Conservation (phyloP, 2,329 filamentous ascomycete species). For the Colletotrichum noveboracense region DNA sequence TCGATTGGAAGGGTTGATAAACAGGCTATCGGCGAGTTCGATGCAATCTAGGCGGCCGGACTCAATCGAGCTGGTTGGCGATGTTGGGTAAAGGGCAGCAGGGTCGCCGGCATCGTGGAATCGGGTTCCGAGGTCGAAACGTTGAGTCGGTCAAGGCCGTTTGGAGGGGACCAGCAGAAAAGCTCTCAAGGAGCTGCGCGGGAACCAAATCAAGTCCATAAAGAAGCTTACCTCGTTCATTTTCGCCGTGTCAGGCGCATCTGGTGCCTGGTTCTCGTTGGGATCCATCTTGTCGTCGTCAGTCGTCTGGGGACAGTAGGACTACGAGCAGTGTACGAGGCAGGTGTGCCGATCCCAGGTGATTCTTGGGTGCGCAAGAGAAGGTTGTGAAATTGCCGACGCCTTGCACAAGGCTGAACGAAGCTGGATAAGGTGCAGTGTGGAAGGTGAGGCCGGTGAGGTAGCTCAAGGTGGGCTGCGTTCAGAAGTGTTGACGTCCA, state of each 20-base stretch:
- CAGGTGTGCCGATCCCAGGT: neutral
- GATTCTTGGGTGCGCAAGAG: neutral
- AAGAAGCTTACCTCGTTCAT: conserved; percentile 57
- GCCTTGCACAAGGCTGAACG: neutral
- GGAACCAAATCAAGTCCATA: neutral
- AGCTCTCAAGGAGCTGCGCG: neutral
- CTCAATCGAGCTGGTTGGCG: neutral
- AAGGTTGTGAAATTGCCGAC: neutral
- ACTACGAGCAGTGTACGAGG: neutral
- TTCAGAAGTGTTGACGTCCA: neutral
- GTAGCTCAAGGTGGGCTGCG: neutral
- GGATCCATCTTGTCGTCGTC: conserved; percentile 46
- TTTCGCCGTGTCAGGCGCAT: conserved; percentile 63
- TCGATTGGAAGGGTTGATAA: neutral
- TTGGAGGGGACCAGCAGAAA: neutral
- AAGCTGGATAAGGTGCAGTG: neutral
- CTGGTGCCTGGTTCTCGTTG: conserved; percentile 45
- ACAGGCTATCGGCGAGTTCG: neutral
- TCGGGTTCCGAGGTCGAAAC: neutral
- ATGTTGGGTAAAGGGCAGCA: neutral
- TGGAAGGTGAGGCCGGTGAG: neutral
- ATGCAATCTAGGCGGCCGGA: neutral
- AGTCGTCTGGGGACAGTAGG: neutral
- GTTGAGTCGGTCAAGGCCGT: neutral
- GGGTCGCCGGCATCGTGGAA: neutral